Evolutionary conservation across 2,329 filamentous ascomycete genomes (phyloP).

Genomic region (Botryotinia calthae): DNA sequence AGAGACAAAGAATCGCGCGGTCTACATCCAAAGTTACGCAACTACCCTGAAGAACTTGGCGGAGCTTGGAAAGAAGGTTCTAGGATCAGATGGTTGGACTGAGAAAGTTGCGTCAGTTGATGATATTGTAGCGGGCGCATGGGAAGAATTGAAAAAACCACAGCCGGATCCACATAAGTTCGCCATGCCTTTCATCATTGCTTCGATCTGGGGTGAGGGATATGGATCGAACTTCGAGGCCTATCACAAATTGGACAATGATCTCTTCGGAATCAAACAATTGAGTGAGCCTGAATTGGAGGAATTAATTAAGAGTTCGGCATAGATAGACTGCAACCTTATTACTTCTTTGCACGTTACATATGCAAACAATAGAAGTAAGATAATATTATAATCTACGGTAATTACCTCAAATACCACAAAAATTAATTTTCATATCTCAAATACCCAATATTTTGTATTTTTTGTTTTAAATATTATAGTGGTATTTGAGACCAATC

Average conservation of each 20-base stretch:
- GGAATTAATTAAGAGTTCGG: constrained; percentile 20
- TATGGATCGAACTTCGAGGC: constrained; percentile 35
- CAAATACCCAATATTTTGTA: too few relatives aligned
- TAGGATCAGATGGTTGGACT: constrained; percentile 26
- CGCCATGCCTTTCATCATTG: constrained; percentile 25
- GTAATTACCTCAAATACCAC: too few relatives aligned
- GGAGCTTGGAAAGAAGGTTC: constrained; percentile 26
- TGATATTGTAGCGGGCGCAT: constrained; percentile 24
- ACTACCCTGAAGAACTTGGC: constrained; percentile 26
- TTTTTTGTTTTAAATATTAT: too few relatives aligned
- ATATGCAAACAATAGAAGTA: too few relatives aligned
- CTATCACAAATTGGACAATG: constrained; percentile 48
- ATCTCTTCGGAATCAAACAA: constrained; percentile 68
- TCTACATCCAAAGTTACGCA: constrained; percentile 28
- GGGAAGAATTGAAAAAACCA: constrained; percentile 27
- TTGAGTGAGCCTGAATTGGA: constrained; percentile 49
- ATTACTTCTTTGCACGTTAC: background rate
- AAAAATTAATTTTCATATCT: too few relatives aligned
- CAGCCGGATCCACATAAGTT: constrained; percentile 24
- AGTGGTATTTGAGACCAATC: too few relatives aligned
- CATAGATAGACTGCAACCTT: background rate
- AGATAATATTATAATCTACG: background rate
- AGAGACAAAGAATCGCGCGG: constrained; percentile 27
- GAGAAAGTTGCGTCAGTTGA: constrained; percentile 21
- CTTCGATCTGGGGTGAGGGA: constrained; percentile 37